Percentiles rank a stretch among this genome's conserved stretches.
Evolutionary conservation across 805 yeast species (phyloP).

Genomic region (Candida xyloterini): DNA sequence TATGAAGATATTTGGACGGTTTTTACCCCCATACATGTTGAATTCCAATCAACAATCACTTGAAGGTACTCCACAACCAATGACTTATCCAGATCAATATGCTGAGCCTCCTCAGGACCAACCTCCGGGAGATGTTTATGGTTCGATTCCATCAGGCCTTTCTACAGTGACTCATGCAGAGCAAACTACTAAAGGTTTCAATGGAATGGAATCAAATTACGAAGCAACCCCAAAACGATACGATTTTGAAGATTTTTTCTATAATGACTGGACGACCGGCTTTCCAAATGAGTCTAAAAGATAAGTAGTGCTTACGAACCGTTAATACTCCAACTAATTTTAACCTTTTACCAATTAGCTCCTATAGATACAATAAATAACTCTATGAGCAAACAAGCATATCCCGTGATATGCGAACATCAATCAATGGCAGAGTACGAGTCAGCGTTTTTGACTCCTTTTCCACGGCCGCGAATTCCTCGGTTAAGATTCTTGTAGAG

Average conservation of each 20-base stretch:
- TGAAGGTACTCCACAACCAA: slow-evolving; percentile 16
- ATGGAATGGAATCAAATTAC: slow-evolving; percentile 25
- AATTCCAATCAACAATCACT: slow-evolving; percentile 24
- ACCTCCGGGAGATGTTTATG: slow-evolving; percentile 14
- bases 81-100: slow-evolving; percentile 1
- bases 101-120: slow-evolving; percentile 3
- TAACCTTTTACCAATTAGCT: neutral
- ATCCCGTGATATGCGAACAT: neutral
- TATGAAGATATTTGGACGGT: slow-evolving; percentile 78
- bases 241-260: slow-evolving; percentile 29
- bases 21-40: slow-evolving; percentile 82
- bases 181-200: slow-evolving; percentile 30
- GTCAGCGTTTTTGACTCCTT: slow-evolving; percentile 24
- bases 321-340: neutral
- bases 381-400: slow-evolving; percentile 1
- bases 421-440: neutral
- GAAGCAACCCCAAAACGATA: slow-evolving; percentile 16
- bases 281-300: slow-evolving; percentile 18
- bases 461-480: slow-evolving; percentile 92
- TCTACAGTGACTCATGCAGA: slow-evolving; percentile 30
- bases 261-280: slow-evolving; percentile 28
- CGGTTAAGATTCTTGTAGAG: slow-evolving; percentile 85
- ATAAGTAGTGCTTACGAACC: neutral
- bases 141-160: slow-evolving; percentile 33
- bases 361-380: slow-evolving; percentile 8